Conservation (phyloP, 805 yeast genomes). For the Zygosaccharomyces bailii region DNA sequence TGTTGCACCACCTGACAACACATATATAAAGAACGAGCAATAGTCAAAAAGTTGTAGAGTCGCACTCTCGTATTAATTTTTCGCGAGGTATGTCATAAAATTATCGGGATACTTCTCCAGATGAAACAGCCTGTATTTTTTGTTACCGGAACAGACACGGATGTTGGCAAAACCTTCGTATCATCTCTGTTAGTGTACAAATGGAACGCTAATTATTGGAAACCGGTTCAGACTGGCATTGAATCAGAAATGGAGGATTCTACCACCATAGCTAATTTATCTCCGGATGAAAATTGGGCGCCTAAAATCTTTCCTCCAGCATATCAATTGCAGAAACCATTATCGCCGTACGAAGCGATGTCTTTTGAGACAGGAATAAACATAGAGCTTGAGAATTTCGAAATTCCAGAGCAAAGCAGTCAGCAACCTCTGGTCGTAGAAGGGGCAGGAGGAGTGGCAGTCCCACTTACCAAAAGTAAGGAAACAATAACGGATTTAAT, state of each 20-base stretch:
- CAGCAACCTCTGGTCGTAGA: slow-evolving; percentile 25
- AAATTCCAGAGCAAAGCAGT: slow-evolving; percentile 18
- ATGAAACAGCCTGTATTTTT: slow-evolving; percentile 23
- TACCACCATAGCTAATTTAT: slow-evolving; percentile 11
- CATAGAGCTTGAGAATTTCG: slow-evolving; percentile 18
- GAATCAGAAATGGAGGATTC: slow-evolving; percentile 32
- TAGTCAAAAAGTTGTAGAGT: background rate
- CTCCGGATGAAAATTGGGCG: slow-evolving; percentile 7
- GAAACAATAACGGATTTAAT: slow-evolving; percentile 30
- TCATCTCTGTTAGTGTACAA: slow-evolving; percentile 26
- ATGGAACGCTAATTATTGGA: slow-evolving; percentile 34
- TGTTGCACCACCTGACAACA: background rate
- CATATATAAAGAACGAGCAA: background rate
- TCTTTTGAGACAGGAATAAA: slow-evolving; percentile 19
- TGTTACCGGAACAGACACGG: slow-evolving; percentile 37
- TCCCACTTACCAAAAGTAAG: slow-evolving; percentile 27
- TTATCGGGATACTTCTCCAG: background rate
- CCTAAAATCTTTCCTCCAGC: slow-evolving; percentile 19
- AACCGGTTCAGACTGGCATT: slow-evolving; percentile 34
- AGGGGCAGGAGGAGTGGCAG: slow-evolving; percentile 35
- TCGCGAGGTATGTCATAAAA: background rate
- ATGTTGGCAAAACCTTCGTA: slow-evolving; percentile 35
- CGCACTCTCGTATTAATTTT: background rate
- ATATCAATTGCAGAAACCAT: slow-evolving; percentile 24
- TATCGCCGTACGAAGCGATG: slow-evolving; percentile 33